These are phyloP conservation scores for Cyphellophora attinorum DNA, from an alignment of 2,329 filamentous ascomycete species.

Conservation along the genomic window DNA sequence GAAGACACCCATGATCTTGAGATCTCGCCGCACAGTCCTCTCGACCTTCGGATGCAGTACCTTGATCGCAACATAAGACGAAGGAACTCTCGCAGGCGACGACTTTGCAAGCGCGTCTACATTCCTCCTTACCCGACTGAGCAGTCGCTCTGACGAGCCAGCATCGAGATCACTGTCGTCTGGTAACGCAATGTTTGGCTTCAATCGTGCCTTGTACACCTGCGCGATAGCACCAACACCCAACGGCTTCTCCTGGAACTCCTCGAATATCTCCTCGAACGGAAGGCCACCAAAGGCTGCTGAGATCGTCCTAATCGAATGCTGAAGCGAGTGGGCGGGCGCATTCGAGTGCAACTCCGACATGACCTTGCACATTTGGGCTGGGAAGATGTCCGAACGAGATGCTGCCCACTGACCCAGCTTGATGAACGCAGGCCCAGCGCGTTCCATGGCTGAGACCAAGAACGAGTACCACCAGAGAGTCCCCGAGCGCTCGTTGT, in stretches of 20 bases:
- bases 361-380: conserved; percentile 85
- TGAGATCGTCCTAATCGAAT: conserved; percentile 69
- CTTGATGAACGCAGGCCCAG: conserved; percentile 96
- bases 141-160: conserved; percentile 44
- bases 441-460: conserved; percentile 80
- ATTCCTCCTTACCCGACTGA: conserved; percentile 64
- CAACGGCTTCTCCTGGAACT: conserved; percentile 81
- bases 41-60: conserved; percentile 90
- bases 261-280: conserved; percentile 91
- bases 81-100: conserved; percentile 74
- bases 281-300: conserved; percentile 68
- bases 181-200: conserved; percentile 61
- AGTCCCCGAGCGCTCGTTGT: conserved; percentile 70
- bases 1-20: conserved; percentile 91
- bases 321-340: conserved; percentile 74
- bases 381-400: conserved; percentile 89
- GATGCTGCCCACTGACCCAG: conserved; percentile 98
- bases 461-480: conserved; percentile 93
- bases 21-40: conserved; percentile 70
- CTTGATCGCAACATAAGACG: conserved; percentile 88
- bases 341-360: conserved; percentile 91
- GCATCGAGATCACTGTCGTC: conserved; percentile 47
- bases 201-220: conserved; percentile 91
- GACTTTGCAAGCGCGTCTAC: conserved; percentile 82
- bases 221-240: conserved; percentile 95